Base-by-base conservation (phyloP, 1,284 basidiomycete genomes). In the Ceratorhiza oryzae-sativae region DNA sequence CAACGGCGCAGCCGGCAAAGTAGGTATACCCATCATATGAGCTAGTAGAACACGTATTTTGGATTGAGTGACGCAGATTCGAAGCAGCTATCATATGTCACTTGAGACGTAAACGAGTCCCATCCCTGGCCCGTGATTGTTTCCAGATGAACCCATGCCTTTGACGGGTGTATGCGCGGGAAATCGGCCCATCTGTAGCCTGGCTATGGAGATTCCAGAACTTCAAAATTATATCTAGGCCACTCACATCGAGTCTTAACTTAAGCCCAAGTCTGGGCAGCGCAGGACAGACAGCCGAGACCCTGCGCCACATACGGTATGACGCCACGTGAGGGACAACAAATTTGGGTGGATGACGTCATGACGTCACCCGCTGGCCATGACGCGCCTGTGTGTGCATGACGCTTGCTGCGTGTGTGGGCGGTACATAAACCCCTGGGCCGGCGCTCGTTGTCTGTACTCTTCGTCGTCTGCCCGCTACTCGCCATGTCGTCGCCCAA, bases 401-500 rank as follows among this genome's bases (percentile, higher is more conserved):
- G 58, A 60, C 58, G 58, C 58, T 30, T 25, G 10, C 15, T 60
- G 45, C 58, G 58, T 60, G 23, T 36, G 6, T 12, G 15, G 18
- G 32, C 12, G 20, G 13, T 67, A 67, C 63, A 67, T 55, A 67
- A 42, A 39, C 30, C 61, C 27, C 53, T 9, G 1, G 10, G 32
- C 32, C 12, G 39, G 20, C 36, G 39, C 20, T 25, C 18, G 25
- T 45, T 12, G 9, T 58, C 55, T 45, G 32, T 46, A 63, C 61
- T 51, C 61, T 32, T 8, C 39, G 36, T 27, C 58, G 32, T 32
- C 53, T 3, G 23, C 53, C n/a, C 3, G 6, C 27, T 25, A 4
- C 36, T 36, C 36, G 36, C 18, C n/a, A 70, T 70, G 67, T 70
- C 67, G 2, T 15, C 48, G 10, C 53, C 67, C 39, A 70, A 70